Evolutionary conservation across 345 rosid genomes (phyloP).

Genomic region (Syzygium aqueum): DNA sequence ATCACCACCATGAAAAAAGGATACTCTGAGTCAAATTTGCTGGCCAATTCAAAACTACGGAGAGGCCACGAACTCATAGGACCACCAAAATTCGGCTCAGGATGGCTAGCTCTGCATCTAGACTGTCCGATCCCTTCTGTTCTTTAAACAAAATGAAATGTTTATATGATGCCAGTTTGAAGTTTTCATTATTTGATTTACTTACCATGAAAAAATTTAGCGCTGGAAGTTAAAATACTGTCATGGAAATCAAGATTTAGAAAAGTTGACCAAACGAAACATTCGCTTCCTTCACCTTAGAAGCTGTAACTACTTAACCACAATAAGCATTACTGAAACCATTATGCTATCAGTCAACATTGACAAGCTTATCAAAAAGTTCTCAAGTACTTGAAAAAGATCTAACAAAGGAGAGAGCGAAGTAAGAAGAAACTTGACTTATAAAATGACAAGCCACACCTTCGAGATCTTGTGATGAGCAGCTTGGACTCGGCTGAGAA

Average conservation of each 20-base stretch:
- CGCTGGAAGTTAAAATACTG: not conserved
- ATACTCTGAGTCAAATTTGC: not conserved
- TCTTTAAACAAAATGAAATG: not conserved
- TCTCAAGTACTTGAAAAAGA: not conserved
- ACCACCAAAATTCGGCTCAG: not conserved
- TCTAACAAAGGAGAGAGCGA: not conserved
- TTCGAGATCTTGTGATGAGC: not conserved
- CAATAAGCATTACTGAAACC: not conserved
- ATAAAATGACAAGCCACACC: not conserved
- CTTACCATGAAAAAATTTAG: not conserved
- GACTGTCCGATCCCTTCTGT: not conserved
- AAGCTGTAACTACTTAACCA: not conserved
- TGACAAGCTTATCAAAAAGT: not conserved
- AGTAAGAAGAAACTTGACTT: not conserved
- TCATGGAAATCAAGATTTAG: not conserved
- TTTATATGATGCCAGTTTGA: not conserved
- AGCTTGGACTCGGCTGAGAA: not conserved
- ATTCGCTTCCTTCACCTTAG: not conserved
- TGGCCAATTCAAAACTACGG: not conserved
- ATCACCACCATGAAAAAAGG: not conserved
- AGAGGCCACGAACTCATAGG: not conserved
- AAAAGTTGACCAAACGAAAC: not conserved
- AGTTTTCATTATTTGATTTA: not conserved
- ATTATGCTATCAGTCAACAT: not conserved
- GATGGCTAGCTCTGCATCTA: not conserved